phyloP scores from a whole-genome alignment of 805 yeast genomes.

The Candida nanaspora region DNA sequence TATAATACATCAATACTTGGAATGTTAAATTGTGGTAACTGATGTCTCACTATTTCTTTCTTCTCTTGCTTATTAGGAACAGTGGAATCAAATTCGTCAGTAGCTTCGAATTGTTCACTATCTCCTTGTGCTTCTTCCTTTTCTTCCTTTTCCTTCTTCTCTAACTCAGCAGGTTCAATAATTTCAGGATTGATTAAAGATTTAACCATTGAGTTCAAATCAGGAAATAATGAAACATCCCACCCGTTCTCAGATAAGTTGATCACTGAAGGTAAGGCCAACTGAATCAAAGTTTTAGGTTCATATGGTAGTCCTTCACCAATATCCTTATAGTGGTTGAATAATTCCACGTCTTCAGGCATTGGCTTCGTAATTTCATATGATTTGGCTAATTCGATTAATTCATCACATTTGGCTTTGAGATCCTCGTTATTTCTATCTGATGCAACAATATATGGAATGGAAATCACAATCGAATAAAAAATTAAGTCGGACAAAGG shows the following conservation, averaged over 20 bases:
- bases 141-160: conserved; percentile 1
- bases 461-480: conserved; percentile 50
- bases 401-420: conserved; percentile 29
- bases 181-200: conserved; percentile 5
- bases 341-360: neutral
- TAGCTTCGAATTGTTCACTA: neutral
- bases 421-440: conserved; percentile 20
- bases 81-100: conserved; percentile 10
- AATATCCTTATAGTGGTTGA: conserved; percentile 3
- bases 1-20: conserved; percentile 30
- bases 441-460: conserved; percentile 45
- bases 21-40: conserved; percentile 15
- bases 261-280: conserved; percentile 46
- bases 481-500: conserved; percentile 64
- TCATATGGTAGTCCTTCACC: conserved; percentile 44
- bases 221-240: conserved; percentile 32
- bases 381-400: conserved; percentile 36
- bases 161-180: neutral
- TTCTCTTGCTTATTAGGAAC: neutral
- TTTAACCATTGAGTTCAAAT: conserved; percentile 18
- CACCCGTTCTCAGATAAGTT: conserved; percentile 32
- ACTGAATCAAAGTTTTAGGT: conserved; percentile 38
- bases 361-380: conserved; percentile 9
- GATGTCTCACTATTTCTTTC: conserved; percentile 15
- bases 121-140: conserved; percentile 1